Evolutionary conservation across 352 stramenopile genomes (phyloP).

Genomic region (Globisporangium heterothallicum): DNA sequence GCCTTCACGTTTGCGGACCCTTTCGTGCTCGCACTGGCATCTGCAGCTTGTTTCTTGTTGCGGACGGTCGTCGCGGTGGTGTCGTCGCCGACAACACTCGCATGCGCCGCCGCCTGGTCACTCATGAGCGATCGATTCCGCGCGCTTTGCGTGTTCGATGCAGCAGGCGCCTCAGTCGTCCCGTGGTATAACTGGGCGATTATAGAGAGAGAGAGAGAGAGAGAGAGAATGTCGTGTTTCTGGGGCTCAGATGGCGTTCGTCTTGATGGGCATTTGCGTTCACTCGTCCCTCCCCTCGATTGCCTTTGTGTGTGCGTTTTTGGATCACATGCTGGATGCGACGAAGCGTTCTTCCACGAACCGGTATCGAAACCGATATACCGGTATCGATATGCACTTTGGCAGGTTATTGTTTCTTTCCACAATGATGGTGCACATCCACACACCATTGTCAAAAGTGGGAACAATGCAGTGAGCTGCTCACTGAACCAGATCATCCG

Average conservation of each 20-base stretch:
- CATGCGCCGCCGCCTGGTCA: not conserved
- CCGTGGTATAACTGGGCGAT: no score
- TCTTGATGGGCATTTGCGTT: not conserved
- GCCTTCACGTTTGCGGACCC: not conserved
- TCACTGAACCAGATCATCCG: no score
- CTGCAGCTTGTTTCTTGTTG: not conserved
- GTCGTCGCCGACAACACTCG: not conserved
- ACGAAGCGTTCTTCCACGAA: not conserved
- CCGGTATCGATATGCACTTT: not conserved
- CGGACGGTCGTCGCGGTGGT: not conserved
- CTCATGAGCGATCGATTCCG: not conserved
- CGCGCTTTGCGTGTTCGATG: no score
- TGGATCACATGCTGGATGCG: not conserved
- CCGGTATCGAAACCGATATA: not conserved
- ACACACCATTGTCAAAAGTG: not conserved
- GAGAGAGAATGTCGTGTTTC: not conserved
- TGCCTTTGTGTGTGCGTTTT: conserved; percentile 1
- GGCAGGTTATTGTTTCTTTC: no score
- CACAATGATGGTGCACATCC: no score
- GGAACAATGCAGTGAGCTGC: no score
- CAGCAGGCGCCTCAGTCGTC: no score
- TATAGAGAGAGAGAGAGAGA: not conserved
- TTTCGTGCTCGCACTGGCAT: not conserved
- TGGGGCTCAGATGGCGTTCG: not conserved
- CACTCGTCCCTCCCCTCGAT: no score